Evolutionary conservation across 1,284 basidiomycete genomes (phyloP).

Genomic region (Pseudozyma hubeiensis): DNA sequence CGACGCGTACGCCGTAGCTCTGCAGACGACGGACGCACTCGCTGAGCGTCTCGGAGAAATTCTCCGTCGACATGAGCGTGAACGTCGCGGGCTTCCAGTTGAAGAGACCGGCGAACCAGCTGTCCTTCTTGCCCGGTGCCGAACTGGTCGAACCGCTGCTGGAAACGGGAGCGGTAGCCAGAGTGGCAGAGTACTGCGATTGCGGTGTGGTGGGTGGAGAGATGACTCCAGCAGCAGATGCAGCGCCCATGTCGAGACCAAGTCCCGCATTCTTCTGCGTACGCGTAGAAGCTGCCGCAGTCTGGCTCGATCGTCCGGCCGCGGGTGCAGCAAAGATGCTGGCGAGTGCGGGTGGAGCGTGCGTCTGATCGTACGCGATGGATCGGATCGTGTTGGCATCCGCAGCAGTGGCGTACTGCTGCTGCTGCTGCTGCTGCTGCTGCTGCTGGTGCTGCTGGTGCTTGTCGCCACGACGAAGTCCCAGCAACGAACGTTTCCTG

Average conservation of each 20-base stretch:
- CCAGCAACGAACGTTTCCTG: conserved; percentile 44
- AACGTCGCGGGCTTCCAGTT: conserved; percentile 81
- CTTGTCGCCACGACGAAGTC: conserved; percentile 37
- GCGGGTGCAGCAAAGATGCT: conserved; percentile 31
- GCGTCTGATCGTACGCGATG: conserved; percentile 47
- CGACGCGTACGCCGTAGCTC: conserved; percentile 76
- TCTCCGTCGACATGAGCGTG: conserved; percentile 69
- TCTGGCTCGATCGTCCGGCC: conserved; percentile 8
- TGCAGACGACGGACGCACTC: conserved; percentile 78
- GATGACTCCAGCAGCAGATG: conserved; percentile 4
- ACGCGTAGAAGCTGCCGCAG: conserved; percentile 22
- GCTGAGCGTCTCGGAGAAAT: conserved; percentile 75
- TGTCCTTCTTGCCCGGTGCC: conserved; percentile 73
- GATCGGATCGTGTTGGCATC: conserved; percentile 42
- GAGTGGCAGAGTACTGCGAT: conserved; percentile 14
- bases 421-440: conserved; percentile 16
- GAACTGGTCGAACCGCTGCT: conserved; percentile 3
- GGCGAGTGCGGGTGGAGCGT: conserved; percentile 28
- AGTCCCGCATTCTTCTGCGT: conserved; percentile 59
- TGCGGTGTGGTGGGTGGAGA: conserved; percentile 40
- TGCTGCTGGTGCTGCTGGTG: conserved; percentile 20
- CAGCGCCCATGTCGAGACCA: conserved; percentile 50
- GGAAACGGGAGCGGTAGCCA: conserved; percentile 5
- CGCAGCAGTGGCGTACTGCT: conserved; percentile 3
- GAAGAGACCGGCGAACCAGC: conserved; percentile 91